Evolutionary conservation across 169 alveolate species (phyloP), one percentile per base, ranked within the genome.

Genomic region (Plasmodium vivax): DNA sequence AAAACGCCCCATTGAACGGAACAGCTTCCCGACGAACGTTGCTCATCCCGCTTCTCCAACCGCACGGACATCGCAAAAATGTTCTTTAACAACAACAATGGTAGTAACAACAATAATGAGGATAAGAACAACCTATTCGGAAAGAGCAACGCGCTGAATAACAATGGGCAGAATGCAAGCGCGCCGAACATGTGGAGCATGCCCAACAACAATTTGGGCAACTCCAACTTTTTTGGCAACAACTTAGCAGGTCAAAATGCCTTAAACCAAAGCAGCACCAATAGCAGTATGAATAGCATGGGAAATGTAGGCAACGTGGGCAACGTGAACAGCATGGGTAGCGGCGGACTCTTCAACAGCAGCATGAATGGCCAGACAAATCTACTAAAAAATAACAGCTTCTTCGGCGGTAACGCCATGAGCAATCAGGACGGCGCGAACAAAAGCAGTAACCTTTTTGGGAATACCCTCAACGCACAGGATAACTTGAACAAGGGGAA

Each of bases 141-240:
- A 30, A 90, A 90, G 54, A 90, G 58, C 58, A 90, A 32, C 56
- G 47, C 56, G 47, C 34, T 58, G 79, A 90, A 74, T 90, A 90
- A 85, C 85, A 85, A 80, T 79, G 85, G 93, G n/a, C 47, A 41
- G 5, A 80, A 36, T 58, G 83, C 83, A 51, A 79, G 43, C 72
- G 72, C 68, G 79, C 12, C 91, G 23, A 90, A 90, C 51, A 90
- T 90, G 91, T 90, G 94, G 94, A 81, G 38, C 58, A 41, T 90
- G 79, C 83, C 87, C 43, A 90, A 80, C 77, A 73, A 72, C 74
- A 90, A 80, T 80, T 80, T 90, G 82, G 58, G 83, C 5, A 90
- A 90, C 83, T 80, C 27, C 82, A 80, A 68, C 51, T 90, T 90
- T 45, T 90, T 90, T 43, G 83, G 84, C 3, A 73, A 74, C 23